phyloP scores from a whole-genome alignment of 2,329 filamentous ascomycete species.

The Zalaria obscura region DNA sequence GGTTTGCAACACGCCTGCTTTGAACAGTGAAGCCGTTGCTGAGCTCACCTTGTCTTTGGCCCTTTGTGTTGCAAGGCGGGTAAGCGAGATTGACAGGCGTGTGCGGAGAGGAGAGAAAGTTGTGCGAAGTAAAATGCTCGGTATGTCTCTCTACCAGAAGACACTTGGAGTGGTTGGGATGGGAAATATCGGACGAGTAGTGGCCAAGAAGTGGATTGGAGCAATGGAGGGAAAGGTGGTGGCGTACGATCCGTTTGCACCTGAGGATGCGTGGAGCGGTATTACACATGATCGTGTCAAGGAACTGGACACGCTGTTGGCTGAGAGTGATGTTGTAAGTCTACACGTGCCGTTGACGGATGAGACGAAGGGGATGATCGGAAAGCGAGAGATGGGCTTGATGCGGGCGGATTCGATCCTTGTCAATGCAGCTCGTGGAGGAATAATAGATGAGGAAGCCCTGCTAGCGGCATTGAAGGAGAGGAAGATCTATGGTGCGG shows the following conservation, averaged over 20 bases:
- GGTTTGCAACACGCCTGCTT: slow-evolving; percentile 34
- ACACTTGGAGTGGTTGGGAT: slow-evolving; percentile 24
- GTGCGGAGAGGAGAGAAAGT: not conserved
- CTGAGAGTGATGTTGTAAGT: slow-evolving; percentile 18
- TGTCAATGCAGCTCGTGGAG: slow-evolving; percentile 19
- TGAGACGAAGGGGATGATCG: slow-evolving; percentile 17
- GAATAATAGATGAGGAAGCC: slow-evolving; percentile 18
- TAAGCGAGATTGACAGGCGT: slow-evolving; percentile 9
- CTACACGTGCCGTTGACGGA: slow-evolving; percentile 19
- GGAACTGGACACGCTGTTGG: slow-evolving; percentile 16
- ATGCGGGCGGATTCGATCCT: slow-evolving; percentile 19
- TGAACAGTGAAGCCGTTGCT: slow-evolving; percentile 22
- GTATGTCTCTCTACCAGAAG: slow-evolving; percentile 20
- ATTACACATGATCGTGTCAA: slow-evolving; percentile 14
- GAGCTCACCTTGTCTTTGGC: slow-evolving; percentile 19
- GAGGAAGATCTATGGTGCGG: slow-evolving; percentile 17
- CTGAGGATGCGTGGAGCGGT: slow-evolving; percentile 11
- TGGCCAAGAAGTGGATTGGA: slow-evolving; percentile 21
- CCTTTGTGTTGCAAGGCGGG: slow-evolving; percentile 14
- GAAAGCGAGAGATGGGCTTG: slow-evolving; percentile 10
- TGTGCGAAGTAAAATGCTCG: slow-evolving; percentile 5
- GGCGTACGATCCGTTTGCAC: slow-evolving; percentile 21
- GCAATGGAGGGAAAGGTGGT: slow-evolving; percentile 17
- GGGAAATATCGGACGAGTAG: slow-evolving; percentile 21
- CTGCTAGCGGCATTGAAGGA: slow-evolving; percentile 13